Base-by-base conservation (phyloP, 2,329 filamentous ascomycete species). In the Leptographium lundbergii region DNA sequence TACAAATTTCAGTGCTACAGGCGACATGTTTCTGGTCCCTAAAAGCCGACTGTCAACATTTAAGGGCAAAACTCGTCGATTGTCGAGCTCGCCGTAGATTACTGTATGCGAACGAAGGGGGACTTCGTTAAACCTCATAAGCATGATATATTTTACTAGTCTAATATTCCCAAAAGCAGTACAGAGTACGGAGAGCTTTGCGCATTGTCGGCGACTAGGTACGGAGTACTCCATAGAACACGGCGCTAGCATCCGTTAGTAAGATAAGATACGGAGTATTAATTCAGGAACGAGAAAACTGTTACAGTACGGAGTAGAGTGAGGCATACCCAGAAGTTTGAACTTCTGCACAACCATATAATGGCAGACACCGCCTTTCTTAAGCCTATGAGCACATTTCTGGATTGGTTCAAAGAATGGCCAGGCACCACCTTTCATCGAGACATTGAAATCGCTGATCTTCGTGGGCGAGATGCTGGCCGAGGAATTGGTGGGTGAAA, bases 391-490 rank as follows among this genome's bases (percentile, higher is more conserved):
- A 66, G 70, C 36, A 69, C 66, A 2, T 84, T 84, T 63, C 63
- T 82, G 34, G 63, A 68, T 19, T 84, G 81, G 81, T 84, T 84
- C 69, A 75, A 71, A 58, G 66, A 71, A 6, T 70, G 76, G 59
- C 75, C 78, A 0, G 79, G 78, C 22, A 75, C 80, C 4, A 77
- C 74, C 5, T 81, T 84, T 57, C 80, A 81, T 59, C 66, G 73
- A 2, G 70, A 75, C 29, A 78, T 84, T 54, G 68, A 75, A 61
- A 77, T 84, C 54, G 72, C 71, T 27, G 81, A 84, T 64, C 67
- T 83, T 57, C 72, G 81, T 27, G 66, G 64, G n/a, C 71, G 72
- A 11, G 72, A 74, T 53, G 78, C 79, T 2, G 81, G 81, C 1
- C 74, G 81, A 57, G 81, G 81, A 55, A 81, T 84, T 61, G 69